phyloP scores from a whole-genome alignment of 2,329 filamentous ascomycete genomes.

The Fusarium nurragi region DNA sequence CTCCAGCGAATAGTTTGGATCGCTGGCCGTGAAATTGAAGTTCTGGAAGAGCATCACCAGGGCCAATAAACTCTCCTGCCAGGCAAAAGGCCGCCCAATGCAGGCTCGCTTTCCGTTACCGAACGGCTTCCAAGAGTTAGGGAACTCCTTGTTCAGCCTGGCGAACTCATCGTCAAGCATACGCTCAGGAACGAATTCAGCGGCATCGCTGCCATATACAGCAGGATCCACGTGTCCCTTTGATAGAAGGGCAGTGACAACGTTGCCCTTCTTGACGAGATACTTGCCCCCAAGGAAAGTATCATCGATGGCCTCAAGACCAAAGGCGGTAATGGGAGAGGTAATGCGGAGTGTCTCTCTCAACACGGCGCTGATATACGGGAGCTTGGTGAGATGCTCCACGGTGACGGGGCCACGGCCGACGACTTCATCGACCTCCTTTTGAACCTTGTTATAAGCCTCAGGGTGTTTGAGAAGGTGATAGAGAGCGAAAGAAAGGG shows the following conservation, averaged over 20 bases:
- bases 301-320: constrained; percentile 63
- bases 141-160: constrained; percentile 66
- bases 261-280: constrained; percentile 61
- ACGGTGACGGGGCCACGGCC: constrained; percentile 66
- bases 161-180: constrained; percentile 77
- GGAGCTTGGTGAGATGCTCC: constrained; percentile 70
- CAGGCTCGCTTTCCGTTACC: constrained; percentile 76
- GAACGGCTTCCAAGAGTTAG: constrained; percentile 76
- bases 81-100: constrained; percentile 78
- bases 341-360: constrained; percentile 72
- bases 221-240: constrained; percentile 69
- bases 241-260: constrained; percentile 59
- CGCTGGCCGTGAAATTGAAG: constrained; percentile 70
- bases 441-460: constrained; percentile 67
- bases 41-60: constrained; percentile 74
- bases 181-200: constrained; percentile 74
- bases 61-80: constrained; percentile 74
- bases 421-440: constrained; percentile 74
- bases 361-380: constrained; percentile 71
- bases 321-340: constrained; percentile 68
- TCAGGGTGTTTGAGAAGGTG: constrained; percentile 71
- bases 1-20: constrained; percentile 67
- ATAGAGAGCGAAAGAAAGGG: constrained; percentile 72
- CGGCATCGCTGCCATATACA: constrained; percentile 72
- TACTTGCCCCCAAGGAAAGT: constrained; percentile 70